These are phyloP conservation scores for Collybiopsis confluens DNA, from an alignment of 768 basidiomycete genomes.

Conservation along the genomic window DNA sequence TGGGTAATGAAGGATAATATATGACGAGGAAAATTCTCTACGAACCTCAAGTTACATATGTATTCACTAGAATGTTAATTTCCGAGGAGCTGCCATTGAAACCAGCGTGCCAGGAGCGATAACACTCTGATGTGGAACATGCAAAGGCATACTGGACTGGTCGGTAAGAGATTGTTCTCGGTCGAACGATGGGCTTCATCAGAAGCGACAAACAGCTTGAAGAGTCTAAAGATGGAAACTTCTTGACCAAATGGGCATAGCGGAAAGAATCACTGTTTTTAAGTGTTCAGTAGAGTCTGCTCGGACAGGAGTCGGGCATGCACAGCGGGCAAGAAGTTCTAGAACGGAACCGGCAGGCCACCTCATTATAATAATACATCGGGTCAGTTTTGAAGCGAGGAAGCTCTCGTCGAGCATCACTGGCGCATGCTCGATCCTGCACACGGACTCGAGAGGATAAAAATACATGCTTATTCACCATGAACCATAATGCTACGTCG, in stretches of 20 bases:
- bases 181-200: too few species aligned
- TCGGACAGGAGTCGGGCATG: conserved; percentile 1
- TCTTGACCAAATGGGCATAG: conserved; percentile 6
- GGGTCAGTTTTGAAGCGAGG: neutral
- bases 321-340: neutral
- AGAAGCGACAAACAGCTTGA: neutral
- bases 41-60: too few species aligned
- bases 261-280: neutral
- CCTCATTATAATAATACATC: too few species aligned
- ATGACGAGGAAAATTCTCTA: too few species aligned
- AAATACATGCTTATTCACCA: too few species aligned
- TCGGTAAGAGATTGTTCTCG: too few species aligned
- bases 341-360: too few species aligned
- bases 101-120: neutral
- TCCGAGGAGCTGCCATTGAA: conserved; percentile 3
- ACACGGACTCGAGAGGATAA: too few species aligned
- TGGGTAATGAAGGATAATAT: too few species aligned
- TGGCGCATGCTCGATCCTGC: too few species aligned
- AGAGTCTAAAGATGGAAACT: conserved; percentile 5
- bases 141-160: too few species aligned
- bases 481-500: too few species aligned
- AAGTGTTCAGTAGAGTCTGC: neutral
- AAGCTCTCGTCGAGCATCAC: neutral
- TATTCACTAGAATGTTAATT: neutral
- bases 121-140: conserved; percentile 2